Base-by-base conservation (phyloP, 2,329 filamentous ascomycete genomes). In the Botrytis byssoidea region DNA sequence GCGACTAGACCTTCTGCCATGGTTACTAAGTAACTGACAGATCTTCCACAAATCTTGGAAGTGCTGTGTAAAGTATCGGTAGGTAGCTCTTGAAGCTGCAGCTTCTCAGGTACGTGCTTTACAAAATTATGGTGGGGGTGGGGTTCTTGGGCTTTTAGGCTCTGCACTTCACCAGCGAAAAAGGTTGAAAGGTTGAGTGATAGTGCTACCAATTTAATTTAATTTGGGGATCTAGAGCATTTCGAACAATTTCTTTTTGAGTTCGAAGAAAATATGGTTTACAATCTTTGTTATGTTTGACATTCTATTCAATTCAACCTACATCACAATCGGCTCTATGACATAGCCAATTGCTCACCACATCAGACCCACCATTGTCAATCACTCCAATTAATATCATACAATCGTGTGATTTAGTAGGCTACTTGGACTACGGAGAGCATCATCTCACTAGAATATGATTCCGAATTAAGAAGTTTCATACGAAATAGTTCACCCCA, bases 1-100 rank as follows among this genome's bases (percentile, higher is more conserved):
- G 83, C 82, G 22, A 83, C 81, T 22, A 91, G 82, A 46, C 70
- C 74, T 44, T 81, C 77, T 42, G 77, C 76, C 80, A 81, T 81
- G 46, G 48, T 32, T 60, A 40, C 37, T 40, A 40, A 10, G 37
- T 40, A 35, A 29, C 22, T 72, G 68, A n/a, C 18, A 68, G n/a
- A 25, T 25, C n/a, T 59, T 67, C 60, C 37, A 37, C 40, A 42
- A 42, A 55, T 4, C 42, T 61, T 51, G 32, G 37, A 51, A 48
- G 42, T 70, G 71, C 42, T 71, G 40, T 22, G 48, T n/a, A 55
- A 55, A n/a, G 51, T 42, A 42, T 14, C 40, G 12, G 40, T 61
- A 46, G 48, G 55, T 35, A 42, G 63, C 64, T 51, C 32, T 67
- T 16, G 48, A 29, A 67, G 61, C 37, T 67, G 65, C 37, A 67